Evolutionary conservation across 805 yeast species (phyloP).

Genomic region (Middelhovenomyces tepae): DNA sequence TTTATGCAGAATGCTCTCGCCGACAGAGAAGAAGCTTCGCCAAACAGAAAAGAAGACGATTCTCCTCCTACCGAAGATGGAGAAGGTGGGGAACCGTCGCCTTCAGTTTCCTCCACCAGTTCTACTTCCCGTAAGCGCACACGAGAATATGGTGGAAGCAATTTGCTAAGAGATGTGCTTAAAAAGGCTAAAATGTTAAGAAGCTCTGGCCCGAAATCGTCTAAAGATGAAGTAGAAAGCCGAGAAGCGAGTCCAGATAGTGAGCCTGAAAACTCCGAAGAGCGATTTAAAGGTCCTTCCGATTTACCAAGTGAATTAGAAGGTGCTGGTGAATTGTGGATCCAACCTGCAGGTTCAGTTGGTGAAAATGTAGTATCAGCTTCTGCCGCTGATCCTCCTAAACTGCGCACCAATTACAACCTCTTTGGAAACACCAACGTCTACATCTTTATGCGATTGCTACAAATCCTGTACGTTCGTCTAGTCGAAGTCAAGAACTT

Average conservation of each 20-base stretch:
- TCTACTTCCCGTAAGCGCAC: conserved; percentile 13
- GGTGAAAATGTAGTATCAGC: conserved; percentile 12
- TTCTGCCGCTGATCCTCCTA: conserved; percentile 12
- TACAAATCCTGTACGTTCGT: conserved; percentile 74
- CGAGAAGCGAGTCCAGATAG: conserved; percentile 9
- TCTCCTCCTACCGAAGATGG: conserved; percentile 11
- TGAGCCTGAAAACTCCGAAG: conserved; percentile 4
- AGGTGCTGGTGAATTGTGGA: conserved; percentile 49
- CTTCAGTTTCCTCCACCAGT: not conserved
- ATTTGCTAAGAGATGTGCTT: conserved; percentile 43
- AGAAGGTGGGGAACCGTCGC: conserved; percentile 12
- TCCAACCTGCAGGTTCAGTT: conserved; percentile 31
- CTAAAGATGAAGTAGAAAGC: conserved; percentile 11
- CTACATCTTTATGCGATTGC: conserved; percentile 80
- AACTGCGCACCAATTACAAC: conserved; percentile 46
- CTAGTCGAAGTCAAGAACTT: conserved; percentile 65
- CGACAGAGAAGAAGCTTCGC: conserved; percentile 3
- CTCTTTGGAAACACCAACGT: conserved; percentile 82
- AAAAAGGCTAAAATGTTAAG: conserved; percentile 26
- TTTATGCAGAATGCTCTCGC: conserved; percentile 8
- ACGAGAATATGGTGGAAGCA: conserved; percentile 31
- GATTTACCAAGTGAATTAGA: conserved; percentile 14
- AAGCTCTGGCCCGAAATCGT: conserved; percentile 6
- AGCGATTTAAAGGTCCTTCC: conserved; percentile 3
- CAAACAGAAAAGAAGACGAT: conserved; percentile 30